phyloP scores from a whole-genome alignment of 768 basidiomycete species.

The Termitomyces sp. region DNA sequence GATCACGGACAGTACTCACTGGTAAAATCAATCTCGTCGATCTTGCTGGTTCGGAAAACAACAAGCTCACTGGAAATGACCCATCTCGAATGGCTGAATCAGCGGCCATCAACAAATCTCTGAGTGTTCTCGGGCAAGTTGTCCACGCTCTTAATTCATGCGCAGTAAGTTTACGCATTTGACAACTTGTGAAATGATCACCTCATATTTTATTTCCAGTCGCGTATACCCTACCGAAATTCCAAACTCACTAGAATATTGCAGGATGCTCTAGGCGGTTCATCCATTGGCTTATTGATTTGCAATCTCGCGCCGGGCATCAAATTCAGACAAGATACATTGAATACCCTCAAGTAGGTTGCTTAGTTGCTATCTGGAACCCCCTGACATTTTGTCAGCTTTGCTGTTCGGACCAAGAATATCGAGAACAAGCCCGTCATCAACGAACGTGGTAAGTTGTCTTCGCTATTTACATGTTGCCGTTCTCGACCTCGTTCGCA shows the following conservation, averaged over 20 bases:
- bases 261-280: slow-evolving; percentile 86
- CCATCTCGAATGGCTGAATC: slow-evolving; percentile 84
- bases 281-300: slow-evolving; percentile 73
- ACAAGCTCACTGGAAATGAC: slow-evolving; percentile 88
- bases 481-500: slow-evolving; percentile 16
- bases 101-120: slow-evolving; percentile 83
- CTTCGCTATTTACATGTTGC: slow-evolving; percentile 1
- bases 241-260: slow-evolving; percentile 85
- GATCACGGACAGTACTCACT: slow-evolving; percentile 40
- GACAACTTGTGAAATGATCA: background rate
- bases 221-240: slow-evolving; percentile 84
- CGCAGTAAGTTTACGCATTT: slow-evolving; percentile 36
- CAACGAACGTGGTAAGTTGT: slow-evolving; percentile 62
- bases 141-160: slow-evolving; percentile 79
- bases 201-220: slow-evolving; percentile 26
- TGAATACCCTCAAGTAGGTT: slow-evolving; percentile 85
- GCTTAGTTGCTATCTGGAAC: background rate
- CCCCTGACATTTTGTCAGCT: slow-evolving; percentile 30
- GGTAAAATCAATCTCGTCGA: slow-evolving; percentile 87
- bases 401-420: slow-evolving; percentile 81
- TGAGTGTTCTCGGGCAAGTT: slow-evolving; percentile 84
- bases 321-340: slow-evolving; percentile 80
- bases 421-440: slow-evolving; percentile 78
- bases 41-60: slow-evolving; percentile 88
- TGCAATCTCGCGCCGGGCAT: slow-evolving; percentile 82